phyloP scores from a whole-genome alignment of 2,329 filamentous ascomycete genomes.

The Colletotrichum sp. region DNA sequence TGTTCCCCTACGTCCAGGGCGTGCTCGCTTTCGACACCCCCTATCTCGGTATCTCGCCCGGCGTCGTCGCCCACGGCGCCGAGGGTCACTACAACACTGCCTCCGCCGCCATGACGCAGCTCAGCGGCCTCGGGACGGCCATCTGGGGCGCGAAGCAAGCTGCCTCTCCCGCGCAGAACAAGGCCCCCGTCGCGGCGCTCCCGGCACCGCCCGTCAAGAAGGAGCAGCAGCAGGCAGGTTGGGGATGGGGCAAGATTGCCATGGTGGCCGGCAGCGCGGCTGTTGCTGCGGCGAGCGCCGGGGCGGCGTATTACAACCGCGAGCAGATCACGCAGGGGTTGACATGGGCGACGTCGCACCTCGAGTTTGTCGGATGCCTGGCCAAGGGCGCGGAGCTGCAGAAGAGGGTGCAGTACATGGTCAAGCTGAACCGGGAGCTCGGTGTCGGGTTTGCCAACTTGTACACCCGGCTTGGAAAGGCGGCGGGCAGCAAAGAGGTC shows the following conservation, averaged over 20 bases:
- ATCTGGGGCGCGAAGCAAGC: conserved; percentile 65
- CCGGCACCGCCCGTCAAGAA: conserved; percentile 38
- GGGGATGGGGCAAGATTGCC: conserved; percentile 88
- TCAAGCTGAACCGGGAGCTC: conserved; percentile 67
- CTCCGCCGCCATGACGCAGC: conserved; percentile 71
- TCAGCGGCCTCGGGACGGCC: conserved; percentile 69
- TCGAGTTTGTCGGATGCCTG: conserved; percentile 92
- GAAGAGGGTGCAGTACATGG: conserved; percentile 72
- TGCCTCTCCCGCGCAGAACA: conserved; percentile 28
- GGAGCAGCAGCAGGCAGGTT: conserved; percentile 44
- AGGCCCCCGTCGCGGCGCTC: conserved; percentile 38
- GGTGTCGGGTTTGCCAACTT: conserved; percentile 83
- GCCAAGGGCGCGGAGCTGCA: conserved; percentile 83
- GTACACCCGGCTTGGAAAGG: conserved; percentile 82
- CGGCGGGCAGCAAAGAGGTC: conserved; percentile 60
- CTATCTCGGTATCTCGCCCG: conserved; percentile 81
- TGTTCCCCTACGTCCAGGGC: conserved; percentile 93
- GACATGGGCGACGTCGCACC: conserved; percentile 85
- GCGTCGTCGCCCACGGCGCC: conserved; percentile 84
- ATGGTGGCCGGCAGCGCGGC: conserved; percentile 86
- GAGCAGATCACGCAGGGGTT: conserved; percentile 79
- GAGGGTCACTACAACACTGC: conserved; percentile 83
- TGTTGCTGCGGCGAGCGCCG: conserved; percentile 80
- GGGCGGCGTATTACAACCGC: conserved; percentile 85
- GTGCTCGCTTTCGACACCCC: conserved; percentile 95